phyloP scores from a whole-genome alignment of 1,139 yeast species.

The Taphrina communis region DNA sequence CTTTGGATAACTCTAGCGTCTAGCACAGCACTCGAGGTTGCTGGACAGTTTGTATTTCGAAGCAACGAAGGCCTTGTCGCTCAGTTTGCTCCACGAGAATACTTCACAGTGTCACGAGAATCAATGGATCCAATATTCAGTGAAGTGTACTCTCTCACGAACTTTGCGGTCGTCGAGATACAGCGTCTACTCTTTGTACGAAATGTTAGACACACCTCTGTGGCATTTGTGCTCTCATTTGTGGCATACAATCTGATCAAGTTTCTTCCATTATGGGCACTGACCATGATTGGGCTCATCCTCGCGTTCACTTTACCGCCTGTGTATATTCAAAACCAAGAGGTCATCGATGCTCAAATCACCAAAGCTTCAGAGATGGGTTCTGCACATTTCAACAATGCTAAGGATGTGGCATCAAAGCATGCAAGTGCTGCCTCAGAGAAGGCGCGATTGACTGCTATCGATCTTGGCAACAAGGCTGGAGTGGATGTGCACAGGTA shows the following conservation, averaged over 20 bases:
- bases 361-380: constrained; percentile 62
- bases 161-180: constrained; percentile 51
- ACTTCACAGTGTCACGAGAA: constrained; percentile 36
- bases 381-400: constrained; percentile 31
- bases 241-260: constrained; percentile 75
- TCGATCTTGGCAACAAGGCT: constrained; percentile 37
- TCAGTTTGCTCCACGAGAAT: constrained; percentile 34
- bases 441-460: constrained; percentile 29
- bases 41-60: constrained; percentile 39
- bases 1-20: constrained; percentile 41
- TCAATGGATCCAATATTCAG: constrained; percentile 49
- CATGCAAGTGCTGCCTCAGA: constrained; percentile 36
- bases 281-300: constrained; percentile 60
- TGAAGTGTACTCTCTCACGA: constrained; percentile 48
- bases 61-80: constrained; percentile 41
- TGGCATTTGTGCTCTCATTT: constrained; percentile 71
- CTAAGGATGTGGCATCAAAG: constrained; percentile 19
- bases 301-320: constrained; percentile 77
- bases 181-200: constrained; percentile 70
- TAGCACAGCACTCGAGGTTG: constrained; percentile 41
- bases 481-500: constrained; percentile 35
- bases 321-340: constrained; percentile 73
- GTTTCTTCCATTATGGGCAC: constrained; percentile 73
- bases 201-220: constrained; percentile 70
- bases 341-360: constrained; percentile 77